Percentiles rank a stretch among this genome's conserved stretches.
Conservation (phyloP, 2,329 filamentous ascomycete species). For the Neodidymelliopsis sp. region DNA sequence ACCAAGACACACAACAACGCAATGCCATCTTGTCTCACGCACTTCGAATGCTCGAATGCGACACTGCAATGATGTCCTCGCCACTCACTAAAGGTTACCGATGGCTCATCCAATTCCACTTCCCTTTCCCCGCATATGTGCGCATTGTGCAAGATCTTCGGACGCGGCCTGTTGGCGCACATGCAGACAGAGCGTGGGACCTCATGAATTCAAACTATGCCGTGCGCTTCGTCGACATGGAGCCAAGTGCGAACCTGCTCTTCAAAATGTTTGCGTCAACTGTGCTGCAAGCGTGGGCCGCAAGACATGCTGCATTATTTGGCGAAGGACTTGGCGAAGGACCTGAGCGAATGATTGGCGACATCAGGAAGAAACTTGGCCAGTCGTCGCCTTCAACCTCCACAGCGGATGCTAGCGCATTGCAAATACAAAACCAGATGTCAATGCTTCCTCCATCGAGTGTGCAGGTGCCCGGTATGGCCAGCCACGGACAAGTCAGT, state of each 20-base stretch:
- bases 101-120: conserved; percentile 56
- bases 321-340: not conserved
- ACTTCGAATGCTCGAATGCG: conserved; percentile 54
- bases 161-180: conserved; percentile 43
- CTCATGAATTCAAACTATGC: conserved; percentile 57
- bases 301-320: conserved; percentile 18
- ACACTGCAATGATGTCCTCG: conserved; percentile 56
- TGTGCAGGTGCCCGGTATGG: not conserved
- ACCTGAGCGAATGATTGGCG: conserved; percentile 5
- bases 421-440: not conserved
- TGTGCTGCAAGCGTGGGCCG: conserved; percentile 61
- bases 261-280: conserved; percentile 59
- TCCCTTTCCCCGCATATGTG: conserved; percentile 60
- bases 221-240: conserved; percentile 40
- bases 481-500: not conserved
- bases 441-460: not conserved
- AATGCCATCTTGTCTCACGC: conserved; percentile 43
- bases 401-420: not conserved
- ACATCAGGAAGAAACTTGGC: conserved; percentile 8
- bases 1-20: conserved; percentile 31
- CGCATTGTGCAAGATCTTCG: conserved; percentile 55
- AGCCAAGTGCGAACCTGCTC: conserved; percentile 32
- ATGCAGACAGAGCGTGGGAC: conserved; percentile 53
- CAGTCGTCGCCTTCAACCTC: not conserved
- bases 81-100: conserved; percentile 51